A percentile compares a stretch with the other conserved stretches of the same genome.
Conservation (phyloP, 164 flowering plant species). For the Stephania cephalantha region DNA sequence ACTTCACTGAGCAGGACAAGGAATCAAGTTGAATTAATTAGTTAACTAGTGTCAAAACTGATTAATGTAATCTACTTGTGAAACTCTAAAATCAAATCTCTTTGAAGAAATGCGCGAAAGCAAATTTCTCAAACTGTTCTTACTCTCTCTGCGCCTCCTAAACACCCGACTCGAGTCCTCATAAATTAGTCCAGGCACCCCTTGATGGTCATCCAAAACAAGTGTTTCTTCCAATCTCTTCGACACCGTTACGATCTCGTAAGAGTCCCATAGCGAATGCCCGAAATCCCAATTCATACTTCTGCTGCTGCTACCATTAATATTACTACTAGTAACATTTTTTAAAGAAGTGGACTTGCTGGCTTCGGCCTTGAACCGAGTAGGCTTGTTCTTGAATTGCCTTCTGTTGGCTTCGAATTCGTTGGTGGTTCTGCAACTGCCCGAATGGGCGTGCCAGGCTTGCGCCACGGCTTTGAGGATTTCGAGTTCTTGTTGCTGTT, state of each 20-base stretch:
- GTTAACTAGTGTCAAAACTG: no score
- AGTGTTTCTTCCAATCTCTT: constrained; percentile 62
- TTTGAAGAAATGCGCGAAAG: constrained; percentile 46
- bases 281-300: constrained; percentile 55
- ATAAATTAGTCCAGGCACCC: constrained; percentile 11
- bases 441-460: constrained; percentile 72
- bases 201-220: constrained; percentile 30
- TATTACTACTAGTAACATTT: not conserved
- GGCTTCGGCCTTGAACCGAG: constrained; percentile 79
- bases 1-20: no score
- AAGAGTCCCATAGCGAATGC: constrained; percentile 81
- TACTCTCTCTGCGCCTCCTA: constrained; percentile 48
- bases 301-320: no score
- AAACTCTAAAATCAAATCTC: constrained; percentile 28
- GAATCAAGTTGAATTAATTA: no score
- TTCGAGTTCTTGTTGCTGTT: constrained; percentile 40
- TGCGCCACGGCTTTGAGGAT: constrained; percentile 88
- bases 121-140: constrained; percentile 69
- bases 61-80: constrained; percentile 10
- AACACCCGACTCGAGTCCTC: constrained; percentile 5
- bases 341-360: not conserved
- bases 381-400: constrained; percentile 41
- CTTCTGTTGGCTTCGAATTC: constrained; percentile 53
- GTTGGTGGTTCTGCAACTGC: constrained; percentile 27
- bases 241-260: constrained; percentile 70